Percentiles rank a stretch among this genome's conserved stretches.
phyloP scores from a whole-genome alignment of 2,329 filamentous ascomycete species.

The Beauveria medogensis region DNA sequence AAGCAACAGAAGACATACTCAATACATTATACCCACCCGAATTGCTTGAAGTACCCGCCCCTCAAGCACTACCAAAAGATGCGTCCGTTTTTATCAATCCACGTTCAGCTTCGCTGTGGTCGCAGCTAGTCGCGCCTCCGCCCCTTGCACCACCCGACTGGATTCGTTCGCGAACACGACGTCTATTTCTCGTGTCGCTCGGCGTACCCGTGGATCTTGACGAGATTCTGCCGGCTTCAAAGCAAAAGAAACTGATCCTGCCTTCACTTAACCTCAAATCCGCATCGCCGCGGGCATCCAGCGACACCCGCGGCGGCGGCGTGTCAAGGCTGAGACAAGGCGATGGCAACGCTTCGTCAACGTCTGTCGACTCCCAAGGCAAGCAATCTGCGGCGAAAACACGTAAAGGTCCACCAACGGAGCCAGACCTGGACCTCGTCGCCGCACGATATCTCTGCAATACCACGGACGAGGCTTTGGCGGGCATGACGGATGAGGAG shows the following conservation, averaged over 20 bases:
- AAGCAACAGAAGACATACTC: conserved; percentile 58
- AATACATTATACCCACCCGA: conserved; percentile 56
- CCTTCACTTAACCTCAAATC: conserved; percentile 70
- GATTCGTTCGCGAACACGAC: conserved; percentile 91
- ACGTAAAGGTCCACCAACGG: conserved; percentile 53
- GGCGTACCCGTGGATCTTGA: conserved; percentile 95
- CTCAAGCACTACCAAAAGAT: conserved; percentile 43
- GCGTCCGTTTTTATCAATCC: conserved; percentile 72
- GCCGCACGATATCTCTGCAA: conserved; percentile 69
- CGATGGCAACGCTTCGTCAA: conserved; percentile 46
- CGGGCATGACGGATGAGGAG: conserved; percentile 71
- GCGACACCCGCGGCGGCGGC: conserved; percentile 38
- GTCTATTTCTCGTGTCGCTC: conserved; percentile 89
- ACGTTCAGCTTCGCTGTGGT: conserved; percentile 86
- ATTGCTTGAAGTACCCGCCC: conserved; percentile 41
- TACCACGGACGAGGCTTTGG: conserved; percentile 76
- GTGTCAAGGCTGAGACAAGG: conserved; percentile 37
- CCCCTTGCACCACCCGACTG: conserved; percentile 94
- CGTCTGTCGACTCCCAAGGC: conserved; percentile 52
- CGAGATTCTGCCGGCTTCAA: conserved; percentile 92
- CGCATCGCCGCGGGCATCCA: conserved; percentile 47
- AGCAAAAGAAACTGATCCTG: conserved; percentile 94
- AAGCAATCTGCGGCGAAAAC: conserved; percentile 35
- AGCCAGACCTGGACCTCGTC: conserved; percentile 71
- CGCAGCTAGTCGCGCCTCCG: conserved; percentile 88